Evolutionary conservation across 2,329 filamentous ascomycete species (phyloP).

Genomic region (Stachybotrys elegans): DNA sequence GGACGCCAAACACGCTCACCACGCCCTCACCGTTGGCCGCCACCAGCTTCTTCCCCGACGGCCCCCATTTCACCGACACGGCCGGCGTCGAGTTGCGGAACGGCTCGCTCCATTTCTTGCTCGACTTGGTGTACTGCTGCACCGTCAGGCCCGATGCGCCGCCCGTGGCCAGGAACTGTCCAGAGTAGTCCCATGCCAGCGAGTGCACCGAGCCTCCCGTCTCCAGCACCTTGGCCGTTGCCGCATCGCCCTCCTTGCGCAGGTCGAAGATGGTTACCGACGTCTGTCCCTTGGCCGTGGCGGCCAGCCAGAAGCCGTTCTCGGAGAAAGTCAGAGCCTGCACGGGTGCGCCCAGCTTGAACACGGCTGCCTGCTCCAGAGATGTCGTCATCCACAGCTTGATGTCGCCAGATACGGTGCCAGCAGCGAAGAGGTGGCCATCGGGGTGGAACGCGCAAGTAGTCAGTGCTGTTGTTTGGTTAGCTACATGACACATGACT

Average conservation of each 20-base stretch:
- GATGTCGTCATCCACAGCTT: slow-evolving; percentile 85
- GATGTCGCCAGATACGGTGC: slow-evolving; percentile 73
- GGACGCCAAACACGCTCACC: slow-evolving; percentile 62
- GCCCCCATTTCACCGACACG: slow-evolving; percentile 72
- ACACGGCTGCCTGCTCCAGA: slow-evolving; percentile 70
- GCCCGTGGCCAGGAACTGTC: slow-evolving; percentile 81
- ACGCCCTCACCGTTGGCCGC: slow-evolving; percentile 70
- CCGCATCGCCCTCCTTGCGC: slow-evolving; percentile 80
- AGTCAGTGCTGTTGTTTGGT: slow-evolving; percentile 57
- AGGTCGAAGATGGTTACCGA: slow-evolving; percentile 86
- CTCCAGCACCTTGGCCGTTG: slow-evolving; percentile 78
- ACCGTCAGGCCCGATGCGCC: slow-evolving; percentile 79
- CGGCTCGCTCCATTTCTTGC: slow-evolving; percentile 86
- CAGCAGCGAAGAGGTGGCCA: slow-evolving; percentile 86
- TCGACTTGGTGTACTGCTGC: slow-evolving; percentile 81
- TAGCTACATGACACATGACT: no score
- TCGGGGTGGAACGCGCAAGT: slow-evolving; percentile 89
- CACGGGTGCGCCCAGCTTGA: slow-evolving; percentile 64
- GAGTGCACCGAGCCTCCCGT: slow-evolving; percentile 72
- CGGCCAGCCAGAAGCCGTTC: slow-evolving; percentile 94
- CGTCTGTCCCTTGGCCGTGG: slow-evolving; percentile 70
- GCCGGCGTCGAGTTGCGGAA: slow-evolving; percentile 71
- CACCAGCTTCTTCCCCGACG: slow-evolving; percentile 67
- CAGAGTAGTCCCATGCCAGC: slow-evolving; percentile 89
- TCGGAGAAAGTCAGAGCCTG: slow-evolving; percentile 83